A percentile compares a stretch with the other conserved stretches of the same genome.
phyloP scores from a whole-genome alignment of 345 rosid genomes.

The Bretschneidera sinensis region DNA sequence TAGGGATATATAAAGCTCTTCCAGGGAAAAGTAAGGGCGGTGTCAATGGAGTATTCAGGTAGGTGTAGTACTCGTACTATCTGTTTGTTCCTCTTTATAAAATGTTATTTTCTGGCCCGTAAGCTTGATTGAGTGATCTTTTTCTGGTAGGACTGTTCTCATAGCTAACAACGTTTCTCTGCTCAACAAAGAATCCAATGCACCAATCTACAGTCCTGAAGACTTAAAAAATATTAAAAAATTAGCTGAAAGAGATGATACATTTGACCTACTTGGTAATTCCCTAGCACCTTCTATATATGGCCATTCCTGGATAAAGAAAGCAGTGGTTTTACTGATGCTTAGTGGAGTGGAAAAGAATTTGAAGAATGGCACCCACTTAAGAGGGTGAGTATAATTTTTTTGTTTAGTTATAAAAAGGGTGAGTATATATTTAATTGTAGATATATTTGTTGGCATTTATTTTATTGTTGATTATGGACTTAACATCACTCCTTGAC shows the following conservation, averaged over 20 bases:
- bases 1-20: slow-evolving; percentile 91
- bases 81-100: not conserved
- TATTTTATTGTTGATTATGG: not conserved
- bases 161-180: slow-evolving; percentile 82
- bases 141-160: slow-evolving; percentile 71
- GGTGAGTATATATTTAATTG: too few relatives aligned
- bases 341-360: slow-evolving; percentile 96
- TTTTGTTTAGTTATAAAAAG: too few relatives aligned
- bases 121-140: slow-evolving; percentile 14
- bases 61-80: not conserved
- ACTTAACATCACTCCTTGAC: not conserved
- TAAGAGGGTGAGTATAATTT: slow-evolving; percentile 96
- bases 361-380: slow-evolving; percentile 90
- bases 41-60: slow-evolving; percentile 98
- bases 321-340: slow-evolving; percentile 90
- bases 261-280: slow-evolving; percentile 80
- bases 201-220: slow-evolving; percentile 76
- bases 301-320: slow-evolving; percentile 96
- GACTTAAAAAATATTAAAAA: slow-evolving; percentile 81
- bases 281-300: slow-evolving; percentile 96
- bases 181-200: slow-evolving; percentile 95
- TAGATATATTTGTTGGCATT: not conserved
- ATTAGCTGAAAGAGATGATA: slow-evolving; percentile 84
- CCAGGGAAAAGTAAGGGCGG: slow-evolving; percentile 95
- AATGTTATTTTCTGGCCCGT: slow-evolving; percentile 7